phyloP scores from a whole-genome alignment of 2,329 filamentous ascomycete genomes.

The Calonectria ilicicola region DNA sequence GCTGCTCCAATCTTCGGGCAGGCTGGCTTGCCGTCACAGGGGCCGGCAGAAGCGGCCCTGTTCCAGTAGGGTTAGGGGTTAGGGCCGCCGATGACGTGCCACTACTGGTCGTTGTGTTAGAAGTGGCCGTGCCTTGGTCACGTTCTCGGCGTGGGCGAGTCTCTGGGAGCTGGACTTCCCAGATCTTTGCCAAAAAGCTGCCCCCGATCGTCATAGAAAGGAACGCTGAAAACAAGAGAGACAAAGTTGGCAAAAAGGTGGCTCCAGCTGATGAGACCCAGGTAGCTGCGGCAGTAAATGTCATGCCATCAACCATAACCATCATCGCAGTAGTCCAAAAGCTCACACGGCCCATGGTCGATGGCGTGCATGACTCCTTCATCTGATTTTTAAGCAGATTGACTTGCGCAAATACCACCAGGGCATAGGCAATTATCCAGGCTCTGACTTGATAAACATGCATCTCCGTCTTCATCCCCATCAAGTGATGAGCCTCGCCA shows the following conservation, averaged over 20 bases:
- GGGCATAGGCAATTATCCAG: conserved; percentile 69
- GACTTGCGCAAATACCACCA: conserved; percentile 71
- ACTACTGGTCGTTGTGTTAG: conserved; percentile 39
- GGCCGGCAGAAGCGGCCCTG: conserved; percentile 50
- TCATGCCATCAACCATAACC: conserved; percentile 71
- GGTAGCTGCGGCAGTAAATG: conserved; percentile 66
- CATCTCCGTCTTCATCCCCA: conserved; percentile 71
- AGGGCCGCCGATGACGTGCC: conserved; percentile 39
- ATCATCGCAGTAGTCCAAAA: conserved; percentile 72
- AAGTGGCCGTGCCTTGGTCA: conserved; percentile 30
- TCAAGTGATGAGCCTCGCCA: conserved; percentile 65
- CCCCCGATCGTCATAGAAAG: conserved; percentile 69
- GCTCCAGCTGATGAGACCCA: conserved; percentile 68
- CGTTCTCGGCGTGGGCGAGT: conserved; percentile 63
- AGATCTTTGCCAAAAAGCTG: conserved; percentile 70
- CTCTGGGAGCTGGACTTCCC: conserved; percentile 68
- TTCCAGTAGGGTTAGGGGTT: conserved; percentile 42
- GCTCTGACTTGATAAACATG: conserved; percentile 67
- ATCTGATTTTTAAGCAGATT: conserved; percentile 73
- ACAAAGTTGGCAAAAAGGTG: conserved; percentile 67
- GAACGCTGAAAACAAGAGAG: conserved; percentile 63
- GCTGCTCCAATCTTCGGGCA: conserved; percentile 43
- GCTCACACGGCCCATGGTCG: conserved; percentile 74
- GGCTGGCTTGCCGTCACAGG: conserved; percentile 53
- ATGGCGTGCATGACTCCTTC: conserved; percentile 75